Evolutionary conservation across 2,329 filamentous ascomycete genomes (phyloP), one percentile per base, ranked within the genome.

Genomic region (Pseudopithomyces maydicus): DNA sequence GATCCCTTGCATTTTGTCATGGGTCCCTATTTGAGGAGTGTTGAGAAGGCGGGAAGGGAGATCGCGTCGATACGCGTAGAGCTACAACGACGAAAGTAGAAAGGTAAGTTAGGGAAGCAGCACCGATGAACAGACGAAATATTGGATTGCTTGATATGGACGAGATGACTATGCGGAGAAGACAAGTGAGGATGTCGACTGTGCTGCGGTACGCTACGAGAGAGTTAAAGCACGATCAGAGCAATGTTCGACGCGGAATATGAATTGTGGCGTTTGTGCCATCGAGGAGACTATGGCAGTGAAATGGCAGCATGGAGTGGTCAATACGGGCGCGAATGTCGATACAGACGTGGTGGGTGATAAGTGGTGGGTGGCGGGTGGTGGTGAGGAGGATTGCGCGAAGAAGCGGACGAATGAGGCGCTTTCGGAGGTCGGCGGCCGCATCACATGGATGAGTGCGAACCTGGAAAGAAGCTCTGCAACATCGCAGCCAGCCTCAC

Each of bases 1-100:
- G 64, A 36, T 49, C 52, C 62, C 61, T 63, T 56, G 60, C 56
- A 58, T 62, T 55, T 32, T 41, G 57, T 47, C 47, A 52, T 47
- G 32, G 54, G 39, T 45, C 45, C 58, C 50, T 46, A 39, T 56
- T 58, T 32, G 54, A 59, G 59, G 54, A 61, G 38, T 54, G 58
- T 56, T 61, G 56, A 42, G 56, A 38, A 29, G 5, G 46, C 32
- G 47, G 44, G 55, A 62, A 66, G 62, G 64, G 61, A 59, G 55
- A 35, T 23, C 54, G 52, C 50, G 54, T 49, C 52, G 20, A 46
- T 22, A 47, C 20, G 29, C 39, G n/a, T n/a, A 52, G 35, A 53
- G 54, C 49, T 29, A 35, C 39, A n/a, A 12, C 15, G 42, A 52
- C 20, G 36, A 17, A 53, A 44, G 20, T 17, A 38, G 14, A 10